phyloP scores from a whole-genome alignment of 192 early-diverging fungal genomes.

The Chytriomyces sp. region DNA sequence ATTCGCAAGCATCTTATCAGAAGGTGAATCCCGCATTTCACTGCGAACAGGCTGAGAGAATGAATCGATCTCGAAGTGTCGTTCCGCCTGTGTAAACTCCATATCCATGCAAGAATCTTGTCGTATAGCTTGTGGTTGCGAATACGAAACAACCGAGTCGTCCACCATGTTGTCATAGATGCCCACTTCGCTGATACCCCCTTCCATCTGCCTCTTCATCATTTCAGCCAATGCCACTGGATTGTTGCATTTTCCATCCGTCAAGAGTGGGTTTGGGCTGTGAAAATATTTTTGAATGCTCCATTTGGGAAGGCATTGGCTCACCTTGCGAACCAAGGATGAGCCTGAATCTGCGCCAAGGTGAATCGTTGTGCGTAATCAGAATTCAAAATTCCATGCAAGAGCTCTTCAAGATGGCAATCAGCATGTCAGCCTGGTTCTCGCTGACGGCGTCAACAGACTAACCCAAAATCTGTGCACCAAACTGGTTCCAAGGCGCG shows the following conservation, averaged over 20 bases:
- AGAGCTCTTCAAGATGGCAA: slow-evolving; percentile 30
- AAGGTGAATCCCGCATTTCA: slow-evolving; percentile 5
- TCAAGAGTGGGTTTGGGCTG: slow-evolving; percentile 58
- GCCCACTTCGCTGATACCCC: no score
- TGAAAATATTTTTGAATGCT: not conserved
- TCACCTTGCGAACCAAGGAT: slow-evolving; percentile 59
- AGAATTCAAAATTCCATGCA: slow-evolving; percentile 52
- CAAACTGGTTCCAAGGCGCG: slow-evolving; percentile 57
- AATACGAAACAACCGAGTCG: no score
- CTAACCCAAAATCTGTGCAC: slow-evolving; percentile 23
- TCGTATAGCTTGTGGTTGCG: slow-evolving; percentile 51
- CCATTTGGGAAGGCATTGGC: not conserved
- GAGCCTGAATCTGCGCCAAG: slow-evolving; percentile 45
- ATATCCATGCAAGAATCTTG: slow-evolving; percentile 31
- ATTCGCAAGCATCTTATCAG: not conserved
- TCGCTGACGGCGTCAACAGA: not conserved
- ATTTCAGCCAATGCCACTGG: slow-evolving; percentile 55
- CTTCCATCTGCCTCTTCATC: slow-evolving; percentile 43
- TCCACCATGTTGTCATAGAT: no score
- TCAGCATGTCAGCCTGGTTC: not conserved
- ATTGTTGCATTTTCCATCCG: slow-evolving; percentile 56
- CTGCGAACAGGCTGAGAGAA: slow-evolving; percentile 51
- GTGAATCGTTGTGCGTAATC: slow-evolving; percentile 46
- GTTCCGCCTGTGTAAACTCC: slow-evolving; percentile 17
- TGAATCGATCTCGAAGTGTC: slow-evolving; percentile 30